Conservation (phyloP, 2,329 filamentous ascomycete genomes). For the Karstenula rhodostoma region DNA sequence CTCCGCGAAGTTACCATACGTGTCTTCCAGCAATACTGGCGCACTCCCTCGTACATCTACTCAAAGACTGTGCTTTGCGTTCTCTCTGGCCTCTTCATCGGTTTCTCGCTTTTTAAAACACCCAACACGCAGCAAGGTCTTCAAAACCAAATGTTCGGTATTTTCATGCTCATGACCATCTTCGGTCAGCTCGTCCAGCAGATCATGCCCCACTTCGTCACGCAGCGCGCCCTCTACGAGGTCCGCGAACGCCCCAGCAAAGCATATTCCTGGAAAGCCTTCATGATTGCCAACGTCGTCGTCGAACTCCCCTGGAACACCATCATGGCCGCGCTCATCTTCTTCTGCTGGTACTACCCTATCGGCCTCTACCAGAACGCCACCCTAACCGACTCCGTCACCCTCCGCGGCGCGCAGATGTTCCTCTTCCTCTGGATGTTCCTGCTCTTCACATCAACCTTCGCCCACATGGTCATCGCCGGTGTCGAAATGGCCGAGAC, state of each 20-base stretch:
- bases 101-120: conserved; percentile 79
- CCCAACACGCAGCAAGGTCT: conserved; percentile 78
- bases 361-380: conserved; percentile 80
- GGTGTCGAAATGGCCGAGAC: conserved; percentile 78
- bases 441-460: conserved; percentile 82
- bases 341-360: conserved; percentile 85
- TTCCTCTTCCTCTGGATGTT: conserved; percentile 80
- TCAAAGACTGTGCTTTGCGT: conserved; percentile 76
- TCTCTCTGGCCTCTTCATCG: conserved; percentile 76
- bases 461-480: conserved; percentile 79
- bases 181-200: conserved; percentile 82
- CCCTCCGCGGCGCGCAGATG: conserved; percentile 78
- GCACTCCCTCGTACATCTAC: conserved; percentile 88
- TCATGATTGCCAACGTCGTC: conserved; percentile 82
- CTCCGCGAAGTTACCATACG: conserved; percentile 72
- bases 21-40: conserved; percentile 92
- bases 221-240: conserved; percentile 82
- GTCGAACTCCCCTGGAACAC: conserved; percentile 89
- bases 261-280: conserved; percentile 84
- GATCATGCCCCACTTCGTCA: conserved; percentile 86
- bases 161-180: conserved; percentile 83
- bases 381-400: conserved; percentile 64
- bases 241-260: conserved; percentile 85
- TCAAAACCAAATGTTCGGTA: conserved; percentile 85
- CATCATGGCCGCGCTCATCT: conserved; percentile 78